Base-by-base conservation (phyloP, 805 yeast genomes). In the Candida broadrunensis region DNA sequence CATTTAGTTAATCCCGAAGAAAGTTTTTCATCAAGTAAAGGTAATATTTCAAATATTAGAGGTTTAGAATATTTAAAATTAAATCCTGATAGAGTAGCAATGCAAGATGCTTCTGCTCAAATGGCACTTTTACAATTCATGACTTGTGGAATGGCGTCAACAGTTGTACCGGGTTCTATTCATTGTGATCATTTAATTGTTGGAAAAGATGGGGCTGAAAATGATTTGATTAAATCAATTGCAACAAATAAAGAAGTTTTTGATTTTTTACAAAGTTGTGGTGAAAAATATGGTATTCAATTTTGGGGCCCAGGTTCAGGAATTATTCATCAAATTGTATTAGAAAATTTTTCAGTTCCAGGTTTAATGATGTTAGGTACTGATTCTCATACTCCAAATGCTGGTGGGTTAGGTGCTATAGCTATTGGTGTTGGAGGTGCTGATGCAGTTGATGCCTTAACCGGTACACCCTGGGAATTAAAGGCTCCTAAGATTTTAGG, bases 361-460 rank as follows among this genome's bases (percentile, higher is more conserved):
- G 99, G 99, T 58, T 77, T 88, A 49, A 82, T 93, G 87, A 86
- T 93, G 89, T 78, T 93, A 45, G 99, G 99, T 53, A 93, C 99
- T 31, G 99, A 93, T 67, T 90, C 98, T 1, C 99, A 93, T 66
- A 93, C 99, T 36, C 99, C 99, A 36, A 93, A 93, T 58, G 99
- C 99, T 23, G 99, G 99, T 72, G 99, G 99, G 52, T 73, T 93
- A 48, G 99, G 99, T 63, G 96, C 96, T 51, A 83, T 91, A 51
- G 98, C 99, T 56, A 93, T 93, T 62, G 99, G 99, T 71, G 99
- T 93, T 31, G 99, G 99, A 70, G 99, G 99, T 75, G 99, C 99
- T 41, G 99, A 93, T 70, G 99, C 99, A 31, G 99, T 93, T 41
- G 99, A 93, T 67, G 99, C 93, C 38, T 72, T 93, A 60, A 89